phyloP scores from a whole-genome alignment of 495 filamentous ascomycete genomes.

The Amniculicola lignicola region DNA sequence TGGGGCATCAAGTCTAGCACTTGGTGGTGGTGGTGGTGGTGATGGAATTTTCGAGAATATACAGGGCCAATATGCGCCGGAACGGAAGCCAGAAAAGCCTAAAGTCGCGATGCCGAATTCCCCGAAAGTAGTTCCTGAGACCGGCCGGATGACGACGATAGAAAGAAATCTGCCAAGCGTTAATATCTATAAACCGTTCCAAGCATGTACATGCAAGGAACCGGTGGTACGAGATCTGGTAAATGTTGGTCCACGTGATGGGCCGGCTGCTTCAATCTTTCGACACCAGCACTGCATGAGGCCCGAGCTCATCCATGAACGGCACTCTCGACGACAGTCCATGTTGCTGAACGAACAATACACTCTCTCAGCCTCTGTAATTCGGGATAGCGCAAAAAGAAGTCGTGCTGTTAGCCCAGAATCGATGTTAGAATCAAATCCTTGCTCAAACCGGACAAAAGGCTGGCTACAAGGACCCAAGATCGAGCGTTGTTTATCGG shows the following conservation, averaged over 20 bases:
- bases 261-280: neutral
- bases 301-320: too few species aligned
- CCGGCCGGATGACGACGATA: slow-evolving; percentile 6
- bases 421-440: too few species aligned
- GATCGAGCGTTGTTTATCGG: too few species aligned
- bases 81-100: slow-evolving; percentile 17
- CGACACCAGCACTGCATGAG: too few species aligned
- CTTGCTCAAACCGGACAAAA: too few species aligned
- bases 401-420: too few species aligned
- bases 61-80: slow-evolving; percentile 23
- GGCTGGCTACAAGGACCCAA: too few species aligned
- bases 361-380: too few species aligned
- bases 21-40: slow-evolving; percentile 2
- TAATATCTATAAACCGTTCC: neutral
- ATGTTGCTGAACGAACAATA: too few species aligned
- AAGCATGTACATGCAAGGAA: neutral
- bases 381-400: too few species aligned
- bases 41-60: slow-evolving; percentile 11
- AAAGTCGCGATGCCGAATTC: slow-evolving; percentile 23
- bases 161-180: neutral
- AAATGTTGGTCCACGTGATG: neutral
- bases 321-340: too few species aligned
- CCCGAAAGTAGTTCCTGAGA: neutral
- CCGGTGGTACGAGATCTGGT: neutral
- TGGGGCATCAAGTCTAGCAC: slow-evolving; percentile 15